Conservation (phyloP, 306 rosid genomes). For the Trifolium dubium region DNA sequence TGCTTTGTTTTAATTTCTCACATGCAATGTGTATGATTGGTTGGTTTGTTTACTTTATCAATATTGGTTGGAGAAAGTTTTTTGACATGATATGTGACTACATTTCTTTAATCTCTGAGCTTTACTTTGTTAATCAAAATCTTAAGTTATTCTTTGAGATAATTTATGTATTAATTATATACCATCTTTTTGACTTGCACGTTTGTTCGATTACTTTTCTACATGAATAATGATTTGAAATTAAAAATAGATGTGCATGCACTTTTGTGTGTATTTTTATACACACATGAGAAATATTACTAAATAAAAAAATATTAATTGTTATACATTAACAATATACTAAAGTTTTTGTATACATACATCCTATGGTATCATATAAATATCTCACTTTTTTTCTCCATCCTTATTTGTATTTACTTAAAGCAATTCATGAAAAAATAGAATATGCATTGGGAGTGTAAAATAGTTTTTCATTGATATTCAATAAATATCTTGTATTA, state of each 20-base stretch:
- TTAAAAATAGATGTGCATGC: background rate
- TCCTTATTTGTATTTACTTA: too few relatives aligned
- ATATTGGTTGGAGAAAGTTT: constrained; percentile 32
- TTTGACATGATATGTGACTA: constrained; percentile 12
- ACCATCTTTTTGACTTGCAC: constrained; percentile 25
- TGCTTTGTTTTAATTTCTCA: constrained; percentile 22
- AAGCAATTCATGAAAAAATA: too few relatives aligned
- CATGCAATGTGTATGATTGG: constrained; percentile 39
- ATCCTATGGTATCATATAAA: too few relatives aligned
- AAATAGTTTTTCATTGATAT: too few relatives aligned
- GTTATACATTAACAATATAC: too few relatives aligned
- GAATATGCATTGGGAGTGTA: too few relatives aligned
- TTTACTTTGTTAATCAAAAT: constrained; percentile 30
- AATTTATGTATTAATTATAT: background rate
- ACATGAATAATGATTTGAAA: background rate
- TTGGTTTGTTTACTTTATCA: constrained; percentile 41
- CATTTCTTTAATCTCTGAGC: constrained; percentile 20
- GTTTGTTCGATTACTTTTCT: constrained; percentile 13
- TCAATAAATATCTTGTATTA: too few relatives aligned
- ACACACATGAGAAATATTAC: too few relatives aligned
- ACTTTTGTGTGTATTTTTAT: too few relatives aligned
- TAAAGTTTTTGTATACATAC: too few relatives aligned
- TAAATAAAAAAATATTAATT: too few relatives aligned
- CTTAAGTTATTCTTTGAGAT: constrained; percentile 26
- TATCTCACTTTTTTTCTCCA: too few relatives aligned